Conservation (phyloP, 257 asterid genomes). For the Forsythia suspensa region DNA sequence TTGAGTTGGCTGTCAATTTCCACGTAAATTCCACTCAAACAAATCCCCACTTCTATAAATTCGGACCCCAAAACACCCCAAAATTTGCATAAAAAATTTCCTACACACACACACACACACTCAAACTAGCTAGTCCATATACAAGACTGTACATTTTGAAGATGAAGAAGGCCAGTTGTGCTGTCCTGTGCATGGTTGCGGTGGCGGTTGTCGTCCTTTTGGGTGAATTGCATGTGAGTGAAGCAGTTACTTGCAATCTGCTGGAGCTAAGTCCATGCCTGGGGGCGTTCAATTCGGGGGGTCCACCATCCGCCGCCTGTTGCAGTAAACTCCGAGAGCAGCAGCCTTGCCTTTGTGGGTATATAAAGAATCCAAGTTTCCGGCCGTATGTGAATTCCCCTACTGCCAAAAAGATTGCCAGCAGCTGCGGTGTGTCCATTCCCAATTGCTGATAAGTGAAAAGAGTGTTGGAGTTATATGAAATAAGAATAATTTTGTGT, state of each 20-base stretch:
- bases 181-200: background rate
- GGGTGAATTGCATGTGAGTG: background rate
- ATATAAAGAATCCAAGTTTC: constrained; percentile 17
- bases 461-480: background rate
- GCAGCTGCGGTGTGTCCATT: constrained; percentile 13
- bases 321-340: constrained; percentile 33
- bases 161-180: constrained; percentile 1
- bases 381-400: constrained; percentile 17
- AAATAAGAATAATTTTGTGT: too few species aligned
- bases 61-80: background rate
- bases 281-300: constrained; percentile 1
- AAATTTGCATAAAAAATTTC: background rate
- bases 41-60: background rate
- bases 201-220: background rate
- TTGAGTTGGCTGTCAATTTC: background rate
- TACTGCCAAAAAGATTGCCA: constrained; percentile 2
- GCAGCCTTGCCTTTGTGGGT: constrained; percentile 33
- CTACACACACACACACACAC: background rate
- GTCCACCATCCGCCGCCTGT: constrained; percentile 24
- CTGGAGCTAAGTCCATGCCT: constrained; percentile 22
- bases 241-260: constrained; percentile 19
- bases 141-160: background rate
- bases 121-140: background rate
- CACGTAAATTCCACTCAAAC: background rate
- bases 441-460: constrained; percentile 17